Conservation (phyloP, 768 basidiomycete genomes). For the Amanita fuliginea region DNA sequence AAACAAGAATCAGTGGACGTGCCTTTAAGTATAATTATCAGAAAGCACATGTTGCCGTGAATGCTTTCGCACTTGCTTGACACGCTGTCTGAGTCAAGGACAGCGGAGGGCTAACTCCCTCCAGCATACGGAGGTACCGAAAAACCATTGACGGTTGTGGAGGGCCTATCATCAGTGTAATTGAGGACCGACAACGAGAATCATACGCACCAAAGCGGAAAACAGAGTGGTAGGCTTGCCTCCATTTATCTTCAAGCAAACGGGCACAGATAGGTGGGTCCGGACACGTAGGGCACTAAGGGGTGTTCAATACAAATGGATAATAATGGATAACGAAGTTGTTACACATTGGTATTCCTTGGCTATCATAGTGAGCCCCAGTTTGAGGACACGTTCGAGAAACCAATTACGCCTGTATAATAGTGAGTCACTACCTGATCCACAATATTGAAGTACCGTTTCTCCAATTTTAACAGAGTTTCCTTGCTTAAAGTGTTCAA, state of each 20-base stretch:
- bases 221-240: slow-evolving; percentile 76
- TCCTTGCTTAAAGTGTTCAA: slow-evolving; percentile 71
- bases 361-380: slow-evolving; percentile 76
- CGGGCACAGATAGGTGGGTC: slow-evolving; percentile 72
- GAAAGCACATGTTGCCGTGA: slow-evolving; percentile 68
- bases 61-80: slow-evolving; percentile 83
- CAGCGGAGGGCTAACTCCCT: slow-evolving; percentile 84
- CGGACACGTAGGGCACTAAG: slow-evolving; percentile 74
- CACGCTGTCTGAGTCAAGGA: slow-evolving; percentile 80
- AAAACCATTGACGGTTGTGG: slow-evolving; percentile 90
- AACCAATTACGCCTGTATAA: slow-evolving; percentile 78
- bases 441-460: slow-evolving; percentile 33
- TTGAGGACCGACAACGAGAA: background rate
- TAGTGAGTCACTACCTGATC: background rate
- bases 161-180: slow-evolving; percentile 35
- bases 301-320: background rate
- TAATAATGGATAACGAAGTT: slow-evolving; percentile 4
- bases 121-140: slow-evolving; percentile 82
- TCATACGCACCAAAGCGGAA: slow-evolving; percentile 64
- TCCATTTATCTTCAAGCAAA: slow-evolving; percentile 87
- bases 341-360: slow-evolving; percentile 92
- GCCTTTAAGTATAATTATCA: background rate
- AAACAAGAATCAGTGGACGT: slow-evolving; percentile 5
- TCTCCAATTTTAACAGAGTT: slow-evolving; percentile 84
- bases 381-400: slow-evolving; percentile 85